These are phyloP conservation scores for Voacanga thouarsii DNA, from an alignment of 257 asterid genomes.

Conservation along the genomic window DNA sequence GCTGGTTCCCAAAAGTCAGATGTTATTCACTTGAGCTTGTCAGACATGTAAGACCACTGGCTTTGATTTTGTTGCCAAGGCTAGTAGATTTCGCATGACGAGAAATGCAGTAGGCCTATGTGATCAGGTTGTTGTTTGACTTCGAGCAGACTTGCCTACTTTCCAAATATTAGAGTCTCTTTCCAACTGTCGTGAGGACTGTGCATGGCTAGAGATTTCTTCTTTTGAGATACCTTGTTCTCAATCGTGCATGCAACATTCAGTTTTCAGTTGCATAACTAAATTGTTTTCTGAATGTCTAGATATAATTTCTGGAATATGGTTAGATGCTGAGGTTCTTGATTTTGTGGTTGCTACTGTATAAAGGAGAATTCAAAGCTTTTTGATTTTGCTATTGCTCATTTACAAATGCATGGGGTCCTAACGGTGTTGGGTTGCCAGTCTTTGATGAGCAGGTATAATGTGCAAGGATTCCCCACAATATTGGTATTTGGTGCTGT, in stretches of 20 bases:
- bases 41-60: background rate
- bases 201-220: background rate
- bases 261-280: background rate
- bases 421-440: constrained; percentile 51
- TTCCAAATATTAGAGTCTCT: background rate
- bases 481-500: constrained; percentile 96
- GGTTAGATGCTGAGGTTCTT: background rate
- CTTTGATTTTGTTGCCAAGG: background rate
- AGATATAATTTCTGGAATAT: background rate
- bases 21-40: background rate
- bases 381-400: background rate
- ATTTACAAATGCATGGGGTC: constrained; percentile 5
- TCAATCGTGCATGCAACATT: background rate
- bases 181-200: background rate
- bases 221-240: background rate
- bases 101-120: background rate
- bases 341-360: background rate
- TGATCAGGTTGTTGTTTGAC: background rate
- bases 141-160: background rate
- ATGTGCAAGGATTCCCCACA: constrained; percentile 94
- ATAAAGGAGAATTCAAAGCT: background rate
- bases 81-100: background rate
- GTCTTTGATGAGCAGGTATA: constrained; percentile 98
- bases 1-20: background rate
- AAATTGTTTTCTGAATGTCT: background rate